phyloP scores from a whole-genome alignment of 2,329 filamentous ascomycete species.

The Botrytis cinerea region DNA sequence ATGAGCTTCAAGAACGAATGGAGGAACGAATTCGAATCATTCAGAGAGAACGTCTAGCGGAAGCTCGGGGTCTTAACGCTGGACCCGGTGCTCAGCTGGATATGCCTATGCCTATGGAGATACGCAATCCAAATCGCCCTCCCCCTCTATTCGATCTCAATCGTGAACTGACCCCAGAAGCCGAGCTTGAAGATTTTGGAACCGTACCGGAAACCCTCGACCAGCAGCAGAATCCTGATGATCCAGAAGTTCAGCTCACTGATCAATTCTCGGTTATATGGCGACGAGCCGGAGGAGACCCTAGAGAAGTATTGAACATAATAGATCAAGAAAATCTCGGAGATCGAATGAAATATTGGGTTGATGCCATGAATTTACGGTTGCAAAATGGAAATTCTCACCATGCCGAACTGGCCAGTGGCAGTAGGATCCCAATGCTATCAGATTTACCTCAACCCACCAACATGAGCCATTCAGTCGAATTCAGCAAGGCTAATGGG shows the following conservation, averaged over 20 bases:
- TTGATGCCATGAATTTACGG: slow-evolving; percentile 46
- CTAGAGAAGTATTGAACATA: slow-evolving; percentile 59
- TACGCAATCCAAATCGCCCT: background rate
- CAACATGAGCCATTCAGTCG: background rate
- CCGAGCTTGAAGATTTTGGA: background rate
- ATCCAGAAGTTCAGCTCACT: slow-evolving; percentile 37
- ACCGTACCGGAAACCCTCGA: background rate
- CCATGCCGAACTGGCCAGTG: background rate
- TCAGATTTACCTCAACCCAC: background rate
- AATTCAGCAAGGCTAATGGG: background rate
- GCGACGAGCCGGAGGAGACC: slow-evolving; percentile 60
- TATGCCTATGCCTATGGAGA: background rate
- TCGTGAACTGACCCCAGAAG: background rate
- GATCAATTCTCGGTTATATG: slow-evolving; percentile 57
- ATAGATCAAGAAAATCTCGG: slow-evolving; percentile 61
- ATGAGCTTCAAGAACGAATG: slow-evolving; percentile 22
- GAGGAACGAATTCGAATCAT: slow-evolving; percentile 9
- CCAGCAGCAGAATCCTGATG: slow-evolving; percentile 26
- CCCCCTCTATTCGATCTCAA: background rate
- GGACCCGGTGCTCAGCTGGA: background rate
- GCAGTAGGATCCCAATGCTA: background rate
- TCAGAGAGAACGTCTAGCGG: slow-evolving; percentile 26
- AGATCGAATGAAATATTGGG: slow-evolving; percentile 60
- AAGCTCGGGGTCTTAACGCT: background rate
- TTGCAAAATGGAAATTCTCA: background rate